phyloP scores from a whole-genome alignment of 2,329 filamentous ascomycete species.

The Alternaria burnsii region DNA sequence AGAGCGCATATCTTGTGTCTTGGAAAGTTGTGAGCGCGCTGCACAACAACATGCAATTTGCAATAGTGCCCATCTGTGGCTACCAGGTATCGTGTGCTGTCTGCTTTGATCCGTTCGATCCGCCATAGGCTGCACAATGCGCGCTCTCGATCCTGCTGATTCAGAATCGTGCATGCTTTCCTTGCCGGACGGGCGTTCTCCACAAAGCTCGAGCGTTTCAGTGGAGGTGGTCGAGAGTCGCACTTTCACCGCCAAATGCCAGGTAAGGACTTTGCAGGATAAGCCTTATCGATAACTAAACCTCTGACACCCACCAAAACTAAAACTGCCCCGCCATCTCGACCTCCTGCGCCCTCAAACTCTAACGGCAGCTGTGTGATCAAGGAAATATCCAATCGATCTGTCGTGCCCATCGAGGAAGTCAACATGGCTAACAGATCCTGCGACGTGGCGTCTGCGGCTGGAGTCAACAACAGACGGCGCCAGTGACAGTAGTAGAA shows the following conservation, averaged over 20 bases:
- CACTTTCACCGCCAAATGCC: slow-evolving; percentile 26
- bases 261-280: not conserved
- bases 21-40: not conserved
- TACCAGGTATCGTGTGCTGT: not conserved
- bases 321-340: slow-evolving; percentile 14
- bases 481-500: slow-evolving; percentile 6
- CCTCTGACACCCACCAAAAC: slow-evolving; percentile 5
- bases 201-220: slow-evolving; percentile 27
- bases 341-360: slow-evolving; percentile 16
- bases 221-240: slow-evolving; percentile 19
- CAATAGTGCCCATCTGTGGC: not conserved
- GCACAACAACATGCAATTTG: slow-evolving; percentile 10
- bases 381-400: slow-evolving; percentile 15
- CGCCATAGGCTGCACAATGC: slow-evolving; percentile 12
- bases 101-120: slow-evolving; percentile 2
- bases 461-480: slow-evolving; percentile 12
- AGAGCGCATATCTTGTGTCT: slow-evolving; percentile 4
- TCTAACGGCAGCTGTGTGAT: slow-evolving; percentile 17
- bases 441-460: slow-evolving; percentile 25
- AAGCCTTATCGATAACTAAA: slow-evolving; percentile 18
- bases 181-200: slow-evolving; percentile 20
- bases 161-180: slow-evolving; percentile 16
- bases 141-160: slow-evolving; percentile 8
- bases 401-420: not conserved
- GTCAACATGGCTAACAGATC: slow-evolving; percentile 19